These are phyloP conservation scores for Hymenoscyphus fraxineus DNA, from an alignment of 2,329 filamentous ascomycete genomes.

Conservation along the genomic window DNA sequence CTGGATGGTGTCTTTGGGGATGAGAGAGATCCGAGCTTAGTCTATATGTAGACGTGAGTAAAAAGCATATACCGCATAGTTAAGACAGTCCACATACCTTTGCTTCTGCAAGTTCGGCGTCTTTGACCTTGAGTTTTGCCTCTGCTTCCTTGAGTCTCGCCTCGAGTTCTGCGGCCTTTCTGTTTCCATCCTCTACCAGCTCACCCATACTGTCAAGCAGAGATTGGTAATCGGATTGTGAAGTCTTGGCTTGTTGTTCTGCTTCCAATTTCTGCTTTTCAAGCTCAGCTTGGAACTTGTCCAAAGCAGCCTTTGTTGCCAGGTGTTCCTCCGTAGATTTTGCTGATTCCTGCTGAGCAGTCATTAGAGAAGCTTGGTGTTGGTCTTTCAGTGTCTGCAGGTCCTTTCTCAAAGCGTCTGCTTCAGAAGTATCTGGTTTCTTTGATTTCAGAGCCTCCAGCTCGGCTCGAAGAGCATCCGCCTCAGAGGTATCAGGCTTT, in stretches of 20 bases:
- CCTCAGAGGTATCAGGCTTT: constrained; percentile 47
- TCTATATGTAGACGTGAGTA: constrained; percentile 35
- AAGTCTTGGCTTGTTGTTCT: constrained; percentile 48
- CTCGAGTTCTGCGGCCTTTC: constrained; percentile 37
- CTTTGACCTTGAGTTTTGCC: constrained; percentile 46
- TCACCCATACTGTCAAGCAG: constrained; percentile 60
- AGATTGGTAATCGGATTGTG: constrained; percentile 52
- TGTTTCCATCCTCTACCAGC: constrained; percentile 53
- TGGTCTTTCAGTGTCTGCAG: constrained; percentile 46
- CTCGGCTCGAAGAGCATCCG: constrained; percentile 27
- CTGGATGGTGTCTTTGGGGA: constrained; percentile 36
- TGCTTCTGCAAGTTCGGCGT: constrained; percentile 59
- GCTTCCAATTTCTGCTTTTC: constrained; percentile 50
- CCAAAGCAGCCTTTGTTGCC: constrained; percentile 35
- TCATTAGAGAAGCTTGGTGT: constrained; percentile 42
- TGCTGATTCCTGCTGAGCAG: constrained; percentile 34
- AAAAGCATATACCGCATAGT: background rate
- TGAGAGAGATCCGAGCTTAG: constrained; percentile 39
- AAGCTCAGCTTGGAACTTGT: constrained; percentile 49
- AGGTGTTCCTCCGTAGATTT: constrained; percentile 40
- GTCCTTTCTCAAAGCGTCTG: constrained; percentile 50
- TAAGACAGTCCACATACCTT: constrained; percentile 41
- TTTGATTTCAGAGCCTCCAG: constrained; percentile 55
- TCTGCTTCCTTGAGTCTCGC: constrained; percentile 41
- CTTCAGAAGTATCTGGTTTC: constrained; percentile 54